These are phyloP conservation scores for Penicillium occitanis DNA, from an alignment of 2,329 filamentous ascomycete genomes.

Conservation along the genomic window DNA sequence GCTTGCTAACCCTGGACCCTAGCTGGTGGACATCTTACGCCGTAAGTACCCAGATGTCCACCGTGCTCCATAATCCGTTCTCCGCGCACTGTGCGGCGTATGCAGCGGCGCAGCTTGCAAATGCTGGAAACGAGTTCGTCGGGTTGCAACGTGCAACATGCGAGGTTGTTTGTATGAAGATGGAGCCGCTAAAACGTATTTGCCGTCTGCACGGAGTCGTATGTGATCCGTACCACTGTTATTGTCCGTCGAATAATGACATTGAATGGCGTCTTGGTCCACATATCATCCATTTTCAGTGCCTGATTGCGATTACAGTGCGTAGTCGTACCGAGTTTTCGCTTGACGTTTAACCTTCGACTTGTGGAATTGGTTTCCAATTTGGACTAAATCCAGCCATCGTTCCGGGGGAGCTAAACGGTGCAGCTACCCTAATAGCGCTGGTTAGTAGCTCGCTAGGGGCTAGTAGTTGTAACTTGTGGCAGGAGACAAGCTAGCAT, in stretches of 20 bases:
- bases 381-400: not conserved
- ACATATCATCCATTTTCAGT: not conserved
- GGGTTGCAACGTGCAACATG: not conserved
- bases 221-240: not conserved
- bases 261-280: not conserved
- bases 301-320: not conserved
- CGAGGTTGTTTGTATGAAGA: conserved; percentile 6
- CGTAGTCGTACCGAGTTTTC: not conserved
- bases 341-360: not conserved
- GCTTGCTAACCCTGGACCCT: conserved; percentile 1
- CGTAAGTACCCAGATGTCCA: not conserved
- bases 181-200: conserved; percentile 20
- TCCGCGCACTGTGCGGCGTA: conserved; percentile 10
- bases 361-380: not conserved
- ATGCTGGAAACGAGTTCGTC: conserved; percentile 1
- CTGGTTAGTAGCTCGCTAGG: not conserved
- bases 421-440: not conserved
- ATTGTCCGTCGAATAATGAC: not conserved
- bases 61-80: conserved; percentile 8
- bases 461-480: not conserved
- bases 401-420: not conserved
- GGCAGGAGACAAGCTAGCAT: not conserved
- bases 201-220: conserved; percentile 9
- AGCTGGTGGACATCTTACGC: not conserved
- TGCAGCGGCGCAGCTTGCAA: not conserved